A percentile compares a stretch with the other conserved stretches of the same genome.
Evolutionary conservation across 2,329 filamentous ascomycete species (phyloP).

Genomic region (Penicillium oxalicum): DNA sequence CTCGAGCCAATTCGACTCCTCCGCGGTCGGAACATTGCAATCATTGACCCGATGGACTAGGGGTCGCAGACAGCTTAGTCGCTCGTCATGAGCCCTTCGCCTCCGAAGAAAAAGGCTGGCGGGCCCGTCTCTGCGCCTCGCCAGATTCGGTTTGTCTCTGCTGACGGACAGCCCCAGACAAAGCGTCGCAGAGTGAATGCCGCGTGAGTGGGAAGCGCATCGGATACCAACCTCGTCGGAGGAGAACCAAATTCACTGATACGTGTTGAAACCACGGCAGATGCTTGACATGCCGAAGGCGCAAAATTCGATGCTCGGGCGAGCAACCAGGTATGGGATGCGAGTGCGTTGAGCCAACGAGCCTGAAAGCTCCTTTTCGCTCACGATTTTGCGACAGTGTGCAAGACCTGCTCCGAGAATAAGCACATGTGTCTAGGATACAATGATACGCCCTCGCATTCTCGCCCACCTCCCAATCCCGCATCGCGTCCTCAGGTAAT

Average conservation of each 20-base stretch:
- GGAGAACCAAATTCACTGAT: constrained; percentile 8
- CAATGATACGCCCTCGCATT: constrained; percentile 42
- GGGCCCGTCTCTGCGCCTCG: constrained; percentile 28
- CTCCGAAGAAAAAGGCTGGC: constrained; percentile 33
- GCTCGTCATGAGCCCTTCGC: constrained; percentile 38
- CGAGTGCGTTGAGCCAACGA: neutral
- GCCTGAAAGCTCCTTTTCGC: neutral
- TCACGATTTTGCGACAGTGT: constrained; percentile 35
- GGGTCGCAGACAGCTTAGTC: constrained; percentile 28
- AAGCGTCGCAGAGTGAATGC: constrained; percentile 74
- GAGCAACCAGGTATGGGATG: constrained; percentile 53
- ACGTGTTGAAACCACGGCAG: constrained; percentile 33
- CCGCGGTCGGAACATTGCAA: neutral
- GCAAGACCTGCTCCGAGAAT: constrained; percentile 67
- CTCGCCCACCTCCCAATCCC: constrained; percentile 29
- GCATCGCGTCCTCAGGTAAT: constrained; percentile 20
- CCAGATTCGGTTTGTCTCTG: constrained; percentile 72
- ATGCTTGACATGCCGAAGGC: constrained; percentile 66
- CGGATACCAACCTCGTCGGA: neutral
- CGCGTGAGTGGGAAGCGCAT: constrained; percentile 50
- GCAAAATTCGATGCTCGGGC: constrained; percentile 70
- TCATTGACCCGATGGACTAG: constrained; percentile 28
- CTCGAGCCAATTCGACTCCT: neutral
- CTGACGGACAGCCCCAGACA: constrained; percentile 71
- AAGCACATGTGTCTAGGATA: constrained; percentile 66